Conservation (phyloP, 306 rosid genomes). For the Canavalia gladiata region DNA sequence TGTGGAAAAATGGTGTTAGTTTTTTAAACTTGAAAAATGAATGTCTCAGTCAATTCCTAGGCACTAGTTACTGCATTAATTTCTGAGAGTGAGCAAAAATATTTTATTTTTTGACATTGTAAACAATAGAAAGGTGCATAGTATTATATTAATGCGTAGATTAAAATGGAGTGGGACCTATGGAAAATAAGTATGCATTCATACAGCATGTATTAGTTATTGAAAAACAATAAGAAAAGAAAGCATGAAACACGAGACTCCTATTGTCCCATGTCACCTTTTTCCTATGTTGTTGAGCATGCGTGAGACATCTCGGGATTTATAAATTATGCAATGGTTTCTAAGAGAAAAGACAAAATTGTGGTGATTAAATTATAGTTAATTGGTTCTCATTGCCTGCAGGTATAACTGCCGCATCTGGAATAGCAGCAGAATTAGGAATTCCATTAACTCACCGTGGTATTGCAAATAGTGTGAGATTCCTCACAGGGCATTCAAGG, state of each 20-base stretch:
- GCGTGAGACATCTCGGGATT: not conserved
- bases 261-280: not conserved
- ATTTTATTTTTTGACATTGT: not conserved
- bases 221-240: not conserved
- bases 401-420: conserved; percentile 98
- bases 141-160: not conserved
- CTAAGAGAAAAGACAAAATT: not conserved
- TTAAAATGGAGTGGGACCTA: not conserved
- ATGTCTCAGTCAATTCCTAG: conserved; percentile 7
- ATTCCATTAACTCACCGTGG: conserved; percentile 94
- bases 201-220: not conserved
- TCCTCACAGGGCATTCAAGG: conserved; percentile 93
- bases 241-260: conserved; percentile 28
- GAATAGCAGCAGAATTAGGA: conserved; percentile 90
- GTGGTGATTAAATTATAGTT: conserved; percentile 20
- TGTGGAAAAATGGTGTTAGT: not conserved
- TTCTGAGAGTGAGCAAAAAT: not conserved
- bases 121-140: not conserved
- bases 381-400: conserved; percentile 45
- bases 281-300: not conserved
- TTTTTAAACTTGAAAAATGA: conserved; percentile 12
- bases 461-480: conserved; percentile 81
- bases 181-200: not conserved
- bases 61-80: not conserved
- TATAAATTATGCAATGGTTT: conserved; percentile 5